phyloP scores from a whole-genome alignment of 2,329 filamentous ascomycete species.

The Calonectria montana region DNA sequence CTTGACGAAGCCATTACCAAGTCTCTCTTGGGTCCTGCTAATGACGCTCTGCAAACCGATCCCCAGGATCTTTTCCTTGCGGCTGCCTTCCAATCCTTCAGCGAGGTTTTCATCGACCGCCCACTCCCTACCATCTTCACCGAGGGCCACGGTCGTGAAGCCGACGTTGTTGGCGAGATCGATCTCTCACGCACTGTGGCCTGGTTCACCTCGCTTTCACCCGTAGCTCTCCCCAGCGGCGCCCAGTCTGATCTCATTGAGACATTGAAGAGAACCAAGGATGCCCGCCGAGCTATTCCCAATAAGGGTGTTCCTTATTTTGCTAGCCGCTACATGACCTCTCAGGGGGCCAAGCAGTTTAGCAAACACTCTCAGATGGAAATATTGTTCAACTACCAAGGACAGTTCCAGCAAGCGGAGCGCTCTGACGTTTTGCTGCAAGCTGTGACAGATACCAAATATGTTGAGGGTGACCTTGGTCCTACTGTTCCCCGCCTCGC shows the following conservation, averaged over 20 bases:
- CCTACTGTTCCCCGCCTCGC: not conserved
- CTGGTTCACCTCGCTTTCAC: slow-evolving; percentile 53
- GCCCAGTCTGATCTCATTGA: slow-evolving; percentile 18
- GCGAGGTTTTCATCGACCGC: slow-evolving; percentile 43
- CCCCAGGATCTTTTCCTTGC: slow-evolving; percentile 50
- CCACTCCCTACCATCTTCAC: slow-evolving; percentile 43
- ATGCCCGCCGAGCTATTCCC: slow-evolving; percentile 24
- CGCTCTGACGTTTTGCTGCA: not conserved
- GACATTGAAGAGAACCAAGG: slow-evolving; percentile 34
- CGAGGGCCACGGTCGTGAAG: slow-evolving; percentile 52
- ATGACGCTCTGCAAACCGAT: slow-evolving; percentile 44
- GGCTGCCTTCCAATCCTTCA: slow-evolving; percentile 44
- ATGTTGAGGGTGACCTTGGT: not conserved
- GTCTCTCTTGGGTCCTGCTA: slow-evolving; percentile 13
- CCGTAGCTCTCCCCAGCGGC: slow-evolving; percentile 34
- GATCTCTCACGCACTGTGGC: slow-evolving; percentile 49
- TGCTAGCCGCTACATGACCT: slow-evolving; percentile 24
- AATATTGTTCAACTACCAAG: not conserved
- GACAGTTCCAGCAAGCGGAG: not conserved
- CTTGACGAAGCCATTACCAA: not conserved
- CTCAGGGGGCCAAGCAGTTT: not conserved
- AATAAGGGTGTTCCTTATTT: slow-evolving; percentile 34
- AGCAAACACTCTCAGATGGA: not conserved
- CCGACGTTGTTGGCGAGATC: slow-evolving; percentile 38
- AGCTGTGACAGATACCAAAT: not conserved